phyloP scores from a whole-genome alignment of 176 grass and related monocot genomes.

The Triticum urartu region DNA sequence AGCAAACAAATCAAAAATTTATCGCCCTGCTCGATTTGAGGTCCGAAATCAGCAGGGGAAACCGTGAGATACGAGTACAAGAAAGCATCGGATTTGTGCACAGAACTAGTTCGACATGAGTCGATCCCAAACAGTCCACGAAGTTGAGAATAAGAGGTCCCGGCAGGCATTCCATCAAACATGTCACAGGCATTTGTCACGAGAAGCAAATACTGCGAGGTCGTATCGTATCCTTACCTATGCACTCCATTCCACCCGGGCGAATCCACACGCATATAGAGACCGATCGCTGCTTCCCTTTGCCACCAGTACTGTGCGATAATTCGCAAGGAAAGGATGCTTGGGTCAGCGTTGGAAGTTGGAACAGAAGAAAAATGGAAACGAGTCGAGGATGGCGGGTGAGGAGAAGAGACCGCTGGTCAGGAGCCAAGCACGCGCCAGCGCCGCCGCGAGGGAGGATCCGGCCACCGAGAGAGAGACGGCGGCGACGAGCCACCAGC shows the following conservation, averaged over 20 bases:
- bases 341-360: background rate
- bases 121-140: background rate
- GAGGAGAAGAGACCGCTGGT: background rate
- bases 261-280: background rate
- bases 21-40: background rate
- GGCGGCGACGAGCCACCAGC: background rate
- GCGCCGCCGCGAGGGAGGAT: background rate
- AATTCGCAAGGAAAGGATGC: background rate
- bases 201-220: background rate
- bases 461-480: background rate
- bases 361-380: no score
- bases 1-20: background rate
- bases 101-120: background rate
- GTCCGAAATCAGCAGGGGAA: background rate
- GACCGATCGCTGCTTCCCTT: background rate
- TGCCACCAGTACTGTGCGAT: background rate
- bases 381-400: no score
- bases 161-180: slow-evolving; percentile 31
- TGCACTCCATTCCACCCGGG: background rate
- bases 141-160: background rate
- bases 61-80: background rate
- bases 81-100: background rate
- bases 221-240: background rate
- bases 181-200: background rate
- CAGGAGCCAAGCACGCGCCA: background rate